Evolutionary conservation across 2,329 filamentous ascomycete species (phyloP).

Genomic region (Calonectria montana): DNA sequence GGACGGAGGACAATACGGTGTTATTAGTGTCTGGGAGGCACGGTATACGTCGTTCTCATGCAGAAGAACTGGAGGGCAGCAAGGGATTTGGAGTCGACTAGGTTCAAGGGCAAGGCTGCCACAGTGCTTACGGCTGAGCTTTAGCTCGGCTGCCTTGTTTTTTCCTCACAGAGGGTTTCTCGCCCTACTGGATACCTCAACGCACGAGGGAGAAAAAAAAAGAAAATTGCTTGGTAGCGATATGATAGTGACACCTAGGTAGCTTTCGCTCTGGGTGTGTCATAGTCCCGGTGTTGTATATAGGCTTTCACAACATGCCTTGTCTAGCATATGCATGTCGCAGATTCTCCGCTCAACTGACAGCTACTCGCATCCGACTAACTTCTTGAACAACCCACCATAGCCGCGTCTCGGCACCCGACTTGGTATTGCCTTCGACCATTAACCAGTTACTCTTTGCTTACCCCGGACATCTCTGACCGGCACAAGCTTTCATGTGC

Average conservation of each 20-base stretch:
- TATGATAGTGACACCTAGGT: not conserved
- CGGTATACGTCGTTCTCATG: not conserved
- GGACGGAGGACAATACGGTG: conserved; percentile 11
- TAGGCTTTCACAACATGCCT: not conserved
- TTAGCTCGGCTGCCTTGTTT: not conserved
- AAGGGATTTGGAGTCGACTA: not conserved
- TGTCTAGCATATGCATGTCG: conserved; percentile 8
- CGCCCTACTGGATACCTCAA: not conserved
- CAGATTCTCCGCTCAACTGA: conserved; percentile 3
- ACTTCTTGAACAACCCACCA: not conserved
- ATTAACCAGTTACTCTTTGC: not conserved
- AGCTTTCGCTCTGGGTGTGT: not conserved
- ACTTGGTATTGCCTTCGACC: not conserved
- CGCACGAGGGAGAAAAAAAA: not conserved
- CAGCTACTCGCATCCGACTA: not conserved
- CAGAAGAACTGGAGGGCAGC: not conserved
- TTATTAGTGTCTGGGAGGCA: not conserved
- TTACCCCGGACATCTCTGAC: not conserved
- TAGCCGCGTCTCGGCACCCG: not conserved
- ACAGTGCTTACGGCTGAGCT: not conserved
- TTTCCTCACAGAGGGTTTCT: not conserved
- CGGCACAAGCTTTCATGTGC: not conserved
- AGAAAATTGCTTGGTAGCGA: not conserved
- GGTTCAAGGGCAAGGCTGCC: conserved; percentile 9
- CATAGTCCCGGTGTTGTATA: not conserved